Conservation (phyloP, 495 filamentous ascomycete species). For the Lepraria neglecta region DNA sequence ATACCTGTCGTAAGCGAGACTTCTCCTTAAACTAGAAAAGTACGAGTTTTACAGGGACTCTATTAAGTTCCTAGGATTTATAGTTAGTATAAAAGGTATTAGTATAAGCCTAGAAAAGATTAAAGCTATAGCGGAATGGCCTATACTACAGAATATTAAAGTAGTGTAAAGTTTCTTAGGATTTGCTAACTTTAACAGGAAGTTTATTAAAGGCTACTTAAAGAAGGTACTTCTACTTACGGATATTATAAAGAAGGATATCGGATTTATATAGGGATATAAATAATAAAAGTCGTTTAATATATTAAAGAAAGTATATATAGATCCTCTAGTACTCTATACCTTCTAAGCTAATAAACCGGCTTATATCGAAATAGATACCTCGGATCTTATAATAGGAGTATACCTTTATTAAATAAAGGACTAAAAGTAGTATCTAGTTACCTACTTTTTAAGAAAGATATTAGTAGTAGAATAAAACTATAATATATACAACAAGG, state of each 20-base stretch:
- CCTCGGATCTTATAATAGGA: conserved; percentile 20
- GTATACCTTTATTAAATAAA: conserved; percentile 19
- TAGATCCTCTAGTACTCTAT: conserved; percentile 15
- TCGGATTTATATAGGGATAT: conserved; percentile 13
- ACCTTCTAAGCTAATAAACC: conserved; percentile 16
- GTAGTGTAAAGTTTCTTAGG: conserved; percentile 23
- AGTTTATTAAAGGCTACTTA: conserved; percentile 24
- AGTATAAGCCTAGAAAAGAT: conserved; percentile 32
- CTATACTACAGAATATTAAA: conserved; percentile 17
- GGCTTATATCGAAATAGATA: conserved; percentile 22
- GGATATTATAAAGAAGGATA: conserved; percentile 20
- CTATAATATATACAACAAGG: conserved; percentile 29
- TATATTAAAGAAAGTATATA: conserved; percentile 19
- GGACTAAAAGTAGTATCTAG: conserved; percentile 13
- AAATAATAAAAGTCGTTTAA: conserved; percentile 20
- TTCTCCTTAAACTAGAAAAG: conserved; percentile 32
- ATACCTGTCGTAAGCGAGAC: conserved; percentile 21
- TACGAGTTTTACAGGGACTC: conserved; percentile 34
- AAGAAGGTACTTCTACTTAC: conserved; percentile 17
- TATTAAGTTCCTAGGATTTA: conserved; percentile 32
- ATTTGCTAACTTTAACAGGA: conserved; percentile 26
- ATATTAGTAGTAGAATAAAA: conserved; percentile 21
- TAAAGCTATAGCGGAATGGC: conserved; percentile 25
- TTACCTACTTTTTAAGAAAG: conserved; percentile 25
- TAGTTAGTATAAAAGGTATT: conserved; percentile 29